Percentiles rank a stretch among this genome's conserved stretches.
These are phyloP conservation scores for Rhizophagus prolifer DNA, from an alignment of 192 early-diverging fungal genomes.

Conservation along the genomic window DNA sequence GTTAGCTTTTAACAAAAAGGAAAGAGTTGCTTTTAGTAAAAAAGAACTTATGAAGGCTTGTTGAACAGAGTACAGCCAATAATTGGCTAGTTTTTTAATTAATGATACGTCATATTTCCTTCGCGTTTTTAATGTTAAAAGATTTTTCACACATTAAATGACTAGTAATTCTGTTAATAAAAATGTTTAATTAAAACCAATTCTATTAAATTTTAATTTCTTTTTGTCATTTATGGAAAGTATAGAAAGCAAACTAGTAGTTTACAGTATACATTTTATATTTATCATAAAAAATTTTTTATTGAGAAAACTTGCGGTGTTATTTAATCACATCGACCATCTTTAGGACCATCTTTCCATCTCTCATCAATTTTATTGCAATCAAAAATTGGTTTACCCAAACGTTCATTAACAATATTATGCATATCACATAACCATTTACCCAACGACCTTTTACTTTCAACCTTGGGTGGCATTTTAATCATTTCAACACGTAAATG, in stretches of 20 bases:
- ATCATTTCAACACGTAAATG: slow-evolving; percentile 81
- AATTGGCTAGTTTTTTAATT: background rate
- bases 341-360: slow-evolving; percentile 79
- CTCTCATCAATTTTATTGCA: slow-evolving; percentile 92
- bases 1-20: background rate
- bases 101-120: background rate
- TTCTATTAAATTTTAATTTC: too few species aligned
- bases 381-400: slow-evolving; percentile 91
- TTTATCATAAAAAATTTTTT: too few species aligned
- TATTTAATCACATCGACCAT: slow-evolving; percentile 65
- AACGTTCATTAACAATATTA: slow-evolving; percentile 90
- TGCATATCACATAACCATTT: slow-evolving; percentile 94
- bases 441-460: slow-evolving; percentile 62
- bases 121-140: background rate
- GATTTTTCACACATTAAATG: too few species aligned
- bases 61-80: background rate
- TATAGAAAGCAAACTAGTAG: too few species aligned
- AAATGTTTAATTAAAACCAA: too few species aligned
- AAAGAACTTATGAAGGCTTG: background rate
- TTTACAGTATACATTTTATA: too few species aligned
- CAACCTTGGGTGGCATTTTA: slow-evolving; percentile 73
- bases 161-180: too few species aligned
- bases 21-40: background rate
- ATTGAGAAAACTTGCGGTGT: too few species aligned
- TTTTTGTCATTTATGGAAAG: too few species aligned